Base-by-base conservation (phyloP, 2,329 filamentous ascomycete genomes). In the Malbranchea zuffiana region DNA sequence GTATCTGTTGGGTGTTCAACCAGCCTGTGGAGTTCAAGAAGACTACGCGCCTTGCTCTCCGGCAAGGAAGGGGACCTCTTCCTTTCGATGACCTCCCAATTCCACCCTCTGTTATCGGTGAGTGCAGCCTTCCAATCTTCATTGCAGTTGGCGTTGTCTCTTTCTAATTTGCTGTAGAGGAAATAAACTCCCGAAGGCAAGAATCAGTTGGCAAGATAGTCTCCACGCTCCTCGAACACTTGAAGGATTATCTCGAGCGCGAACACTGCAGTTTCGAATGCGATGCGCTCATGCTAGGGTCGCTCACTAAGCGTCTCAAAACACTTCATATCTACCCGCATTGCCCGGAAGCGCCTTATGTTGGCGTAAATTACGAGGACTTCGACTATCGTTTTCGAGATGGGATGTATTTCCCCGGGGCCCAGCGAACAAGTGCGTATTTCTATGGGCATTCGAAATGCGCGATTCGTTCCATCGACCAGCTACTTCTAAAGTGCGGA, bases 251-350 rank as follows among this genome's bases (percentile, higher is more conserved):
- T 17, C 37, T 37, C 3, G 35, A 47, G 10, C 45, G 42, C 19
- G 45, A 47, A 21, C 45, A 44, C 21, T 47, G 45, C 29, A 44
- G 39, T 27, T 45, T 45, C 23, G 45, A 47, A 38, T 47, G 45
- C 20, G 45, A 45, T 16, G 39, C 45, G 3, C 36, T 44, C 19
- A 45, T 47, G 41, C 36, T 44, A 18, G 41, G 41, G 10, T 37
- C 41, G 3, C 32, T 47, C 11, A 45, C 43, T 5, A 47, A 45
- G 32, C 39, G 43, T 4, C 29, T 47, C 6, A 25, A 27, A 5
- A 30, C 41, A 2, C 32, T 45, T 7, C 34, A 42, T n/a, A 41
- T 47, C 17, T 34, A 44, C 13, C 45, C 45, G 10, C 19, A 37
- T 24, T 34, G 39, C 10, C 45, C 45, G 2, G 41, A 44, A 7